These are phyloP conservation scores for Globisporangium megalacanthum DNA, from an alignment of 352 stramenopile species.

Conservation along the genomic window DNA sequence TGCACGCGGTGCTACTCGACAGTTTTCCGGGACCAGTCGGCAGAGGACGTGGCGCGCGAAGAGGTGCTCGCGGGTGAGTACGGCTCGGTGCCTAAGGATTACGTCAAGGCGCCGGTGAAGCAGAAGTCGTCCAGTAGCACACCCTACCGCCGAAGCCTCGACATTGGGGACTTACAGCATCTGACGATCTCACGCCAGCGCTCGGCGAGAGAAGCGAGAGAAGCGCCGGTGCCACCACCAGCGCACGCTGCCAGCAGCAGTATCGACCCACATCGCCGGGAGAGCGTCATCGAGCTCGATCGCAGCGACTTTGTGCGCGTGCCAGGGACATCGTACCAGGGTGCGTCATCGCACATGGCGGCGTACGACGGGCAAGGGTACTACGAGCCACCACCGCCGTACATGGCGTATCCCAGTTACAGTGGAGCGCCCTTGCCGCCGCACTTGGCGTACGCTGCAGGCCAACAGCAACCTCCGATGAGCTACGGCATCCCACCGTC, in stretches of 20 bases:
- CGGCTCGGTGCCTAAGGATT: constrained; percentile 1
- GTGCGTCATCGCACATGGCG: not conserved
- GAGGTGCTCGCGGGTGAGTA: constrained; percentile 10
- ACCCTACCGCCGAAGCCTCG: not conserved
- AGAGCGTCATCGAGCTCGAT: constrained; percentile 8
- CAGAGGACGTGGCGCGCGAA: constrained; percentile 8
- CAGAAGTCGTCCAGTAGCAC: not conserved
- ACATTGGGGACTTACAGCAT: not conserved
- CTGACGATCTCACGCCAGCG: not conserved
- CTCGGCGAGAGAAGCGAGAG: not conserved
- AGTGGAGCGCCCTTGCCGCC: not conserved
- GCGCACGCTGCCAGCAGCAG: not conserved
- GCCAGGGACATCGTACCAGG: not conserved
- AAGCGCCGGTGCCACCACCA: not conserved
- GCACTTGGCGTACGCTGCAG: not conserved
- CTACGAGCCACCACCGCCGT: no score
- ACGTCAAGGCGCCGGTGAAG: not conserved
- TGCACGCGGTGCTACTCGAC: constrained; percentile 4
- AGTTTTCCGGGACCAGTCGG: not conserved
- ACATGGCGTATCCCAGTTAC: not conserved
- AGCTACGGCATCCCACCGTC: not conserved
- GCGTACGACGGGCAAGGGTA: not conserved
- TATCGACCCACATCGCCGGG: constrained; percentile 1
- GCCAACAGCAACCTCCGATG: not conserved
- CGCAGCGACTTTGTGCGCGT: constrained; percentile 10